These are phyloP conservation scores for Toxoplasma gondii DNA, from an alignment of 169 alveolate species.

Conservation along the genomic window DNA sequence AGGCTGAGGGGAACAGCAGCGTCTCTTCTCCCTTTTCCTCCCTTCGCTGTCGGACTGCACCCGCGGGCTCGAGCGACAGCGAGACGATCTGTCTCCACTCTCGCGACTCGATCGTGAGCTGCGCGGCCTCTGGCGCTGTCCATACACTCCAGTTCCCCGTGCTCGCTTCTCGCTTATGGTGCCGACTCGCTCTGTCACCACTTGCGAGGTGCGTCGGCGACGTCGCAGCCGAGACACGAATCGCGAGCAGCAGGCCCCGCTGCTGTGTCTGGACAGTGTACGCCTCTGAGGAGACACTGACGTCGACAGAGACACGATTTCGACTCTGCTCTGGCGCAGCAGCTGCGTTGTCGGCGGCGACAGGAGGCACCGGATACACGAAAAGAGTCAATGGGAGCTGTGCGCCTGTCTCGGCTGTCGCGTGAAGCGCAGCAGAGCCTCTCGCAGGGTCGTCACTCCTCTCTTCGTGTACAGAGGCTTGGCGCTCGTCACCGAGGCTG, in stretches of 20 bases:
- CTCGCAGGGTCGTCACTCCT: background rate
- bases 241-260: background rate
- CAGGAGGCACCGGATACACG: constrained; percentile 23
- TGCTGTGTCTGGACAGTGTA: background rate
- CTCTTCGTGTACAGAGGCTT: background rate
- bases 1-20: background rate
- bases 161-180: background rate
- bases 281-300: constrained; percentile 20
- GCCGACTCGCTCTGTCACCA: background rate
- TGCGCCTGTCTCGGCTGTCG: background rate
- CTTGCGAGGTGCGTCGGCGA: background rate
- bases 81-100: constrained; percentile 7
- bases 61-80: background rate
- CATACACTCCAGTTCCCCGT: background rate
- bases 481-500: background rate
- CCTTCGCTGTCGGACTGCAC: background rate
- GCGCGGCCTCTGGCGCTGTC: constrained; percentile 12
- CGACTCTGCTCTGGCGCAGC: background rate
- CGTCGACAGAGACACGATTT: background rate
- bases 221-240: background rate
- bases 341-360: background rate
- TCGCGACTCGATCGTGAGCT: background rate
- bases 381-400: background rate
- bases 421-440: background rate
- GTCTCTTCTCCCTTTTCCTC: background rate